Evolutionary conservation across 2,329 filamentous ascomycete species (phyloP), one percentile per base, ranked within the genome.

Genomic region (Ophidiomyces ophidiicola): DNA sequence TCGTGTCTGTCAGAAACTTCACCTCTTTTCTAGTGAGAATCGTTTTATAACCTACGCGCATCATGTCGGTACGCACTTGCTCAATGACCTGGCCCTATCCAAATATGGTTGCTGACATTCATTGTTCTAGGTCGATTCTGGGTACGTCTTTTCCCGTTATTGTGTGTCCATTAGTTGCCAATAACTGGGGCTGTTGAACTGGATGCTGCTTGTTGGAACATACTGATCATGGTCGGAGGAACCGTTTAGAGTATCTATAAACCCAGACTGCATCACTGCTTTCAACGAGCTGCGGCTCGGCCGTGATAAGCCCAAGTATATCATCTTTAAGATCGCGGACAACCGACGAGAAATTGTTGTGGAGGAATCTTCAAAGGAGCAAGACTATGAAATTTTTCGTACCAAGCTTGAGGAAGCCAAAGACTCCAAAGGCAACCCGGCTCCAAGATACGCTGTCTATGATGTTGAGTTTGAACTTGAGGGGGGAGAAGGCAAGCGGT

Each of bases 241-340:
- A 21, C 12, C 14, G 14, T 33, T 36, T 48, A 69, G 66, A 54
- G 63, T 69, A 39, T 53, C 59, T 32, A 58, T 69, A 44, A 50
- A 60, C 39, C 62, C 66, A 52, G 64, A 69, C 24, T 68, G 65
- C 57, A 54, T 67, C 46, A 56, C 49, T 32, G 50, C 53, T 42
- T 68, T 63, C 63, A 66, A 68, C 44, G 58, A 67, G 18, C 59
- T 69, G 45, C 64, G 65, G 50, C 58, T 66, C 53, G 60, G 59
- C 52, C 57, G 56, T 41, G 54, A 55, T 34, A 59, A 62, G 52
- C 56, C 54, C 49, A 69, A 69, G 57, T 69, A 54, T 50, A 66
- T 69, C 50, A 69, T 69, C 58, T 69, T 61, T 62, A 69, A 69
- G 58, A 65, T 69, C 50, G 53, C 63, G 46, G 66, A 69, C 48